Evolutionary conservation across 345 rosid genomes (phyloP), one percentile per base, ranked within the genome.

Genomic region (Eucalyptus tenuipes): DNA sequence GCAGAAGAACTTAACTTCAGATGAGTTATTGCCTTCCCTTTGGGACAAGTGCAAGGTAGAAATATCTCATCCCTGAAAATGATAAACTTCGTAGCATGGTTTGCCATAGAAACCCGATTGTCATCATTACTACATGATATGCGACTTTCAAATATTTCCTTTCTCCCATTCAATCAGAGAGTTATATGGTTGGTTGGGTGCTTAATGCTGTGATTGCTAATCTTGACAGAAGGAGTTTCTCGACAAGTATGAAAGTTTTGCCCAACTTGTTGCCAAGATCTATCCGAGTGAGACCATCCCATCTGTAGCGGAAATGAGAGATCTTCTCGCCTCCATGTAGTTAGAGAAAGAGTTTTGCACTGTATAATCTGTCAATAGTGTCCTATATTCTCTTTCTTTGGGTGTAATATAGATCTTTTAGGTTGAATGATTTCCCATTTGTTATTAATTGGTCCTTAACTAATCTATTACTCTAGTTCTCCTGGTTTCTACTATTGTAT

Each of bases 41-140:
- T 98, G 99, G 99, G 99, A 98, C 89, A 98, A 98, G 92, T 97
- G 98, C 97, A 98, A 98, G 99, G 99, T 97, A 87, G 90, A 49
- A 44, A 47, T 55, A n/a, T 87, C 42, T 84, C 88, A 44, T 59
- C 85, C 48, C 42, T 47, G 45, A 50, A 71, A 75, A 75, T 11
- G 82, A 37, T 3, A 20, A 37, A 75, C 47, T 40, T 37, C 2
- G 47, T 40, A n/a, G 75, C 75, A 64, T 64, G 37, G 17, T 64
- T 64, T 64, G 75, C 40, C 40, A 64, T 64, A 7, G 15, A 61
- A 64, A n/a, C 37, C 75, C 3, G 37, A 64, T 64, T 64, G 20
- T 64, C 75, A 64, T 64, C 37, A n/a, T n/a, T 64, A 14, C 75
- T 64, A n/a, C 37, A 64, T 64, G 75, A n/a, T 64, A 64, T 64